Evolutionary conservation across 108 stramenopile genomes (phyloP).

Genomic region (Cyclotella atomus): DNA sequence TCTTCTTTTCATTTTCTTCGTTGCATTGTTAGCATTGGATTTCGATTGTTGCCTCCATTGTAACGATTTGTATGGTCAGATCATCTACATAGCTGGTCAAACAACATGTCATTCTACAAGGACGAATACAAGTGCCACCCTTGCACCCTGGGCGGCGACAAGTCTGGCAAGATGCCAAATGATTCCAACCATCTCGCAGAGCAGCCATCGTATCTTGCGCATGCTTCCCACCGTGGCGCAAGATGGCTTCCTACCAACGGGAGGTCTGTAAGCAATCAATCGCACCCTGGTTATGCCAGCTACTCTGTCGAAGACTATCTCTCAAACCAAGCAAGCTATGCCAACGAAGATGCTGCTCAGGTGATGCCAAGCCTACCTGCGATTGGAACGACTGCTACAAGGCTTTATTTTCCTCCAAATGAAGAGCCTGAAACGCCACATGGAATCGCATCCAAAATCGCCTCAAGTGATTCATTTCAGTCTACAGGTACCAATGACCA

Average conservation of each 20-base stretch:
- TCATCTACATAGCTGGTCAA: neutral
- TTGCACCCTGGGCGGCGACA: neutral
- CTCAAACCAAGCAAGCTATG: neutral
- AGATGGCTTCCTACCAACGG: neutral
- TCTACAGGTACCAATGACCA: neutral
- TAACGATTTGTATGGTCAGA: no score
- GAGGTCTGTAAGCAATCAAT: neutral
- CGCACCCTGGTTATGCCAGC: neutral
- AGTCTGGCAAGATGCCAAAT: neutral
- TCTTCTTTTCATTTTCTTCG: no score
- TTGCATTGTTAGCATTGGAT: no score
- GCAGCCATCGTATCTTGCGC: neutral
- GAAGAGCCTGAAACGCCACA: neutral
- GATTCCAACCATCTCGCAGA: neutral
- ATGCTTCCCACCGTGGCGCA: neutral
- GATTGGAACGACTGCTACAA: neutral
- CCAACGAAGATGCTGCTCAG: neutral
- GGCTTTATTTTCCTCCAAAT: neutral
- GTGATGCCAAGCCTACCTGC: slow-evolving; percentile 4
- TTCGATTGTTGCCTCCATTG: no score
- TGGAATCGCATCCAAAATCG: neutral
- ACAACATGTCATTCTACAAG: neutral
- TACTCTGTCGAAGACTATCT: neutral
- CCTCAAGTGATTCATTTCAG: neutral
- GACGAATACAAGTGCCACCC: neutral